Percentiles rank a stretch among this genome's conserved stretches.
phyloP scores from a whole-genome alignment of 2,329 filamentous ascomycete genomes.

The Dactylonectria estremocensis region DNA sequence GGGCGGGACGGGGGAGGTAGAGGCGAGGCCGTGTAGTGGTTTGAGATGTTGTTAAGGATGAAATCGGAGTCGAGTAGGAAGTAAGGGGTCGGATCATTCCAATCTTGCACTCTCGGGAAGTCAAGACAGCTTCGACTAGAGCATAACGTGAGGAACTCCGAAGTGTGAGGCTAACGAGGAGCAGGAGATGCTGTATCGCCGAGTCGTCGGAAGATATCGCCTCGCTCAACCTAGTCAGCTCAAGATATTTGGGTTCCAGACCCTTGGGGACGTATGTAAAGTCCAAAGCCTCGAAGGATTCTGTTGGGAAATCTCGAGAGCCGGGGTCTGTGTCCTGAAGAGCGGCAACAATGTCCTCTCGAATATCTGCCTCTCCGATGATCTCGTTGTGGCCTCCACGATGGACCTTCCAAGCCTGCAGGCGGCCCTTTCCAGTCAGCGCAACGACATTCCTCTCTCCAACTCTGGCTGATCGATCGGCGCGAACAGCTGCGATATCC shows the following conservation, averaged over 20 bases:
- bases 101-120: slow-evolving; percentile 67
- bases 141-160: slow-evolving; percentile 75
- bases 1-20: slow-evolving; percentile 82
- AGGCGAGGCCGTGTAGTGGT: slow-evolving; percentile 71
- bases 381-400: slow-evolving; percentile 88
- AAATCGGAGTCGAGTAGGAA: slow-evolving; percentile 71
- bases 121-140: slow-evolving; percentile 80
- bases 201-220: slow-evolving; percentile 66
- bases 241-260: slow-evolving; percentile 64
- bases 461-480: slow-evolving; percentile 78
- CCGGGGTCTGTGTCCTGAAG: slow-evolving; percentile 70
- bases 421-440: slow-evolving; percentile 80
- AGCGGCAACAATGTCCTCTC: slow-evolving; percentile 74
- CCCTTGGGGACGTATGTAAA: slow-evolving; percentile 78
- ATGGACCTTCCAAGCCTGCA: slow-evolving; percentile 91
- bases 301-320: slow-evolving; percentile 64
- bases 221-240: slow-evolving; percentile 67
- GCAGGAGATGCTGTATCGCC: slow-evolving; percentile 70
- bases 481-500: slow-evolving; percentile 85
- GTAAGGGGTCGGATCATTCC: slow-evolving; percentile 78
- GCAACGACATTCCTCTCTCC: slow-evolving; percentile 90
- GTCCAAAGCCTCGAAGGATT: slow-evolving; percentile 83
- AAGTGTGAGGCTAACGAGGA: slow-evolving; percentile 72
- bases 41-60: slow-evolving; percentile 55
- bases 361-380: slow-evolving; percentile 79